Conservation (phyloP, 192 early-diverging fungal genomes). For the Chytriomyces hyalinus region DNA sequence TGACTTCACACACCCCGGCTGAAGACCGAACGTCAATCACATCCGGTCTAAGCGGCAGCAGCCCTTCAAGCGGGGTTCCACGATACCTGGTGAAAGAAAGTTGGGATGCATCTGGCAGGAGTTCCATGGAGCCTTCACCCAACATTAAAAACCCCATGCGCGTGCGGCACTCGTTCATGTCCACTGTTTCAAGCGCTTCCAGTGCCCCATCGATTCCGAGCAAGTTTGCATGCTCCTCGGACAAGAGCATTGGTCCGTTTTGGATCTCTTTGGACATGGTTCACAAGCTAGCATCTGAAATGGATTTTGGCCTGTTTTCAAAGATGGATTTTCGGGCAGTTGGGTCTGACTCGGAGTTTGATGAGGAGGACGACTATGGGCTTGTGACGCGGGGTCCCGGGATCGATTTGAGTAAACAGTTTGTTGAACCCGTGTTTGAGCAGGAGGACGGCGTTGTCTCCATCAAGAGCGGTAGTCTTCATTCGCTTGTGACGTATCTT, state of each 20-base stretch:
- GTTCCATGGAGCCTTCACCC: not conserved
- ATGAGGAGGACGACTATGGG: not conserved
- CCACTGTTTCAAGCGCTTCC: not conserved
- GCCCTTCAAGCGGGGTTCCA: not conserved
- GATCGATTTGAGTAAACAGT: not conserved
- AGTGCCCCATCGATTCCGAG: not conserved
- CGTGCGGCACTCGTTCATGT: slow-evolving; percentile 5
- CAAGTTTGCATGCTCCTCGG: not conserved
- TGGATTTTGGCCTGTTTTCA: not conserved
- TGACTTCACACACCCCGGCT: not conserved
- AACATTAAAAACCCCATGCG: slow-evolving; percentile 4
- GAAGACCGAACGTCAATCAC: not conserved
- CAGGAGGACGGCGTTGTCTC: slow-evolving; percentile 23
- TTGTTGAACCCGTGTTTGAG: not conserved
- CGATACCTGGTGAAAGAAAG: not conserved
- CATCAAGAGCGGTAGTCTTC: slow-evolving; percentile 29
- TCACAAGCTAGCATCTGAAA: not conserved
- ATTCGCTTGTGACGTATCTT: slow-evolving; percentile 36
- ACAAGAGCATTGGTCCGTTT: slow-evolving; percentile 11
- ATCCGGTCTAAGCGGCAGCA: not conserved
- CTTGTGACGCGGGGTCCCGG: not conserved
- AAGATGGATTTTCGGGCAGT: slow-evolving; percentile 7
- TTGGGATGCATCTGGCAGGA: not conserved
- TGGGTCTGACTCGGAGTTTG: not conserved
- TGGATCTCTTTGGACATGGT: not conserved